Evolutionary conservation across 2,329 filamentous ascomycete species (phyloP).

Genomic region (Neofusicoccum sp.): DNA sequence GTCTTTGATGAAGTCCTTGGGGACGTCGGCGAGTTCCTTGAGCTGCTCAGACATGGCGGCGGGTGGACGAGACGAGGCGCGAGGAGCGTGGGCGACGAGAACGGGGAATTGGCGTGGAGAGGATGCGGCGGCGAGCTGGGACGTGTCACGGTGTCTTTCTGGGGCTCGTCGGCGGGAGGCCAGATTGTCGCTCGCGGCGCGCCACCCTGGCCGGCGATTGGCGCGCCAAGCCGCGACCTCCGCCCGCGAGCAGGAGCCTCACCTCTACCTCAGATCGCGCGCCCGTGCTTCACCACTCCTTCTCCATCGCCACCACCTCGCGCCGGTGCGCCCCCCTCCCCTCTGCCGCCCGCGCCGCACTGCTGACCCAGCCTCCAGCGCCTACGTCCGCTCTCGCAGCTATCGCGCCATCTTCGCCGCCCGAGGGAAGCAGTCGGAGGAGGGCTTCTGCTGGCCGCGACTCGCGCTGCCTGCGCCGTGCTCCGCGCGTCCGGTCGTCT

Average conservation of each 20-base stretch:
- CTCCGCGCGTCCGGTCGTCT: not conserved
- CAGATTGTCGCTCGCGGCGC: constrained; percentile 20
- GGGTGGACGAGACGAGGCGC: not conserved
- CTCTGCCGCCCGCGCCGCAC: not conserved
- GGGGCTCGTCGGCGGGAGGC: constrained; percentile 15
- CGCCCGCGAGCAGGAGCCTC: constrained; percentile 17
- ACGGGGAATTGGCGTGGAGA: not conserved
- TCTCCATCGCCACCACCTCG: constrained; percentile 17
- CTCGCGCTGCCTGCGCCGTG: not conserved
- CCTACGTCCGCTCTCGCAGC: not conserved
- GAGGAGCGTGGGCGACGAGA: not conserved
- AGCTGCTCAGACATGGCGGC: constrained; percentile 66
- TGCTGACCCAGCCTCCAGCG: not conserved
- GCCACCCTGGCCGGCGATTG: constrained; percentile 14
- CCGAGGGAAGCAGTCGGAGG: constrained; percentile 17
- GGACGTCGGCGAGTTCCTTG: constrained; percentile 67
- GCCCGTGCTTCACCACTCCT: constrained; percentile 10
- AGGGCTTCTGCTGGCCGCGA: constrained; percentile 16
- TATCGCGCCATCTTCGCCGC: not conserved
- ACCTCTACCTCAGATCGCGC: constrained; percentile 18
- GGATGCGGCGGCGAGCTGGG: constrained; percentile 4
- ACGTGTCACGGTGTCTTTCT: constrained; percentile 5
- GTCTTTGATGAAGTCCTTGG: constrained; percentile 49
- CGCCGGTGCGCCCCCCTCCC: constrained; percentile 2
- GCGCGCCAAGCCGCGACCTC: constrained; percentile 18